Evolutionary conservation across 805 yeast genomes (phyloP).

Genomic region (Metschnikowia baotianmanensis): DNA sequence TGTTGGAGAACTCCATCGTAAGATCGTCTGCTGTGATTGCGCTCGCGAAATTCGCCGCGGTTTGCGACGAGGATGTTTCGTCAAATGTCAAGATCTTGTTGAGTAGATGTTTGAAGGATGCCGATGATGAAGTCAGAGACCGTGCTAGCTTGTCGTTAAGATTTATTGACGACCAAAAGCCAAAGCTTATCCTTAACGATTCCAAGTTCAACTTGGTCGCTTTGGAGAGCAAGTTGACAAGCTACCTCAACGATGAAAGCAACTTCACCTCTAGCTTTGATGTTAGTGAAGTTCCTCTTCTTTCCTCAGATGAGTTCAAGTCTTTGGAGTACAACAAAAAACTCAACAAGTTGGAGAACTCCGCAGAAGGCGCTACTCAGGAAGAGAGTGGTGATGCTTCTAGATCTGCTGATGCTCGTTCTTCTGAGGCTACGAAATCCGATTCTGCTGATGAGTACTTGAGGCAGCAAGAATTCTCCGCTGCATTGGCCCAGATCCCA

Average conservation of each 20-base stretch:
- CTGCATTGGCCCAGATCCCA: conserved; percentile 66
- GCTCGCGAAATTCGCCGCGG: conserved; percentile 82
- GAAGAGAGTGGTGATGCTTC: conserved; percentile 18
- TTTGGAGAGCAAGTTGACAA: conserved; percentile 73
- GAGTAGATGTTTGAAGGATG: conserved; percentile 80
- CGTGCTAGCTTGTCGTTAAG: conserved; percentile 86
- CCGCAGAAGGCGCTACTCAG: conserved; percentile 18
- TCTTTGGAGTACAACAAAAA: conserved; percentile 61
- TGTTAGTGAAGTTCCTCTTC: conserved; percentile 60
- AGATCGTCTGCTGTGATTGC: conserved; percentile 96
- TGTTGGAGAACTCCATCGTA: conserved; percentile 90
- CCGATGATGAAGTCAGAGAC: conserved; percentile 96
- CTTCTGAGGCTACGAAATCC: conserved; percentile 23
- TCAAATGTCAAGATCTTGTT: conserved; percentile 73
- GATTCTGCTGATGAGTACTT: conserved; percentile 29
- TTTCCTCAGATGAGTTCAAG: conserved; percentile 65
- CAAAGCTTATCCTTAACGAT: conserved; percentile 60
- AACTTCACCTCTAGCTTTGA: conserved; percentile 64
- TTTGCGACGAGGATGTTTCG: conserved; percentile 64
- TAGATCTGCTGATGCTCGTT: conserved; percentile 3
- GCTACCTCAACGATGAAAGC: conserved; percentile 59
- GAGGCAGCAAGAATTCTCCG: conserved; percentile 63
- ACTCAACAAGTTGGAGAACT: conserved; percentile 35
- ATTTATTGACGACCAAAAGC: conserved; percentile 44
- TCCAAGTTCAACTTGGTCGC: conserved; percentile 69